A percentile compares a stretch with the other conserved stretches of the same genome.
These are phyloP conservation scores for Xylariaceae sp. DNA, from an alignment of 2,329 filamentous ascomycete genomes.

Conservation along the genomic window DNA sequence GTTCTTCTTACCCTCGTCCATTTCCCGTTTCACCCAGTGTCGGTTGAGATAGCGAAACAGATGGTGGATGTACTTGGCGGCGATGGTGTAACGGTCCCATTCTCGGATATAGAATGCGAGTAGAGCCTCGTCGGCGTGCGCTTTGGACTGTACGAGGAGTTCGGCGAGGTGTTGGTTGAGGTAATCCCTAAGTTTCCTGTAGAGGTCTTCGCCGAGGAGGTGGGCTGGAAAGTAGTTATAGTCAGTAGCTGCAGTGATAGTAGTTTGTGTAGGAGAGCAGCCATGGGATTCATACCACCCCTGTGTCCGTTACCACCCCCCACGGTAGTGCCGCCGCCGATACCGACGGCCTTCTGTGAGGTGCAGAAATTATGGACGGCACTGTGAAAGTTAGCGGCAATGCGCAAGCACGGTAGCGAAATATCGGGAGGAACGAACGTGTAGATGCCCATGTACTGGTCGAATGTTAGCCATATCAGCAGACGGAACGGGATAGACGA, in stretches of 20 bases:
- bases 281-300: constrained; percentile 60
- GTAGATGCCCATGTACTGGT: constrained; percentile 89
- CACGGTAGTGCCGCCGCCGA: no score
- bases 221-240: constrained; percentile 65
- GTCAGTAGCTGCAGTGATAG: no score
- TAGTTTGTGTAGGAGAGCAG: neutral
- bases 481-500: neutral
- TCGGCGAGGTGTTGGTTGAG: constrained; percentile 67
- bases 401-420: neutral
- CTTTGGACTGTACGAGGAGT: constrained; percentile 65
- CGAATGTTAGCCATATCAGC: constrained; percentile 8
- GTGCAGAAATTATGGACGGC: constrained; percentile 99
- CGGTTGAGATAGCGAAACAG: constrained; percentile 93
- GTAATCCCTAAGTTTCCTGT: constrained; percentile 83
- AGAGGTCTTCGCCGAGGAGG: constrained; percentile 89
- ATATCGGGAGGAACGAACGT: constrained; percentile 60
- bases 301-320: no score
- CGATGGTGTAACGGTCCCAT: constrained; percentile 92
- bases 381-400: no score
- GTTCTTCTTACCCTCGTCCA: constrained; percentile 97
- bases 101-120: constrained; percentile 91
- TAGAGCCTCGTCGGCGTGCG: constrained; percentile 82
- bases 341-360: constrained; percentile 83
- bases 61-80: constrained; percentile 96
- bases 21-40: constrained; percentile 98